phyloP scores from a whole-genome alignment of 2,329 filamentous ascomycete species.

The Aspergillus sp. region DNA sequence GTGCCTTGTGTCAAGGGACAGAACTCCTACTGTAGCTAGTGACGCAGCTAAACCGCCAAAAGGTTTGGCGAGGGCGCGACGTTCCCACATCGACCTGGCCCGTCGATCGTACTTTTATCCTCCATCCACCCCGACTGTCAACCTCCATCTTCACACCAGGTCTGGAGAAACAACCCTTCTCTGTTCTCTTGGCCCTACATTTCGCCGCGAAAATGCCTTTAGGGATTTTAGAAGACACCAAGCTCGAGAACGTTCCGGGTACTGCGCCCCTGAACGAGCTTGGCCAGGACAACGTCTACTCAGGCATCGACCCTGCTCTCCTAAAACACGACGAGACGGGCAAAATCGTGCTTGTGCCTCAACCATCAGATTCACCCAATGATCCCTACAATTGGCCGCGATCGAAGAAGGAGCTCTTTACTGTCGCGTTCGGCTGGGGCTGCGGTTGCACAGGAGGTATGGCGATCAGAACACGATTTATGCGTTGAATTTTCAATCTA shows the following conservation, averaged over 20 bases:
- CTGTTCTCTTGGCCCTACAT: no score
- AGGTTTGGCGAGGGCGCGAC: neutral
- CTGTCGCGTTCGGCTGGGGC: slow-evolving; percentile 41
- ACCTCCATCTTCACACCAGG: neutral
- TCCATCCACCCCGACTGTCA: slow-evolving; percentile 1
- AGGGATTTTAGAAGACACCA: slow-evolving; percentile 30
- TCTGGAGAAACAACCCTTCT: no score
- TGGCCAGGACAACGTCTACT: slow-evolving; percentile 5
- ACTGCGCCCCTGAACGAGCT: slow-evolving; percentile 25
- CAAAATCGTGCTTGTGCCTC: slow-evolving; percentile 26
- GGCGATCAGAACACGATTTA: neutral
- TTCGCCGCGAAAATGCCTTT: slow-evolving; percentile 25
- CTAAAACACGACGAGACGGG: slow-evolving; percentile 35
- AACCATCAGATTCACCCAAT: slow-evolving; percentile 26
- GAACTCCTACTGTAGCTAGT: neutral
- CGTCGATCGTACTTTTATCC: slow-evolving; percentile 7
- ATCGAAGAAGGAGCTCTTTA: slow-evolving; percentile 37
- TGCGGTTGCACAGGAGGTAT: slow-evolving; percentile 44
- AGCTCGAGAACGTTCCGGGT: slow-evolving; percentile 33
- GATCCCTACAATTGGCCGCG: slow-evolving; percentile 29
- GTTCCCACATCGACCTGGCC: neutral
- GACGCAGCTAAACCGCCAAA: neutral
- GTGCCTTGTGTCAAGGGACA: neutral
- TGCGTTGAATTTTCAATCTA: neutral
- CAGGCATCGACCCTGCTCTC: slow-evolving; percentile 25